Evolutionary conservation across 352 stramenopile species (phyloP), one percentile per base, ranked within the genome.

Genomic region (Phytophthora europaea): DNA sequence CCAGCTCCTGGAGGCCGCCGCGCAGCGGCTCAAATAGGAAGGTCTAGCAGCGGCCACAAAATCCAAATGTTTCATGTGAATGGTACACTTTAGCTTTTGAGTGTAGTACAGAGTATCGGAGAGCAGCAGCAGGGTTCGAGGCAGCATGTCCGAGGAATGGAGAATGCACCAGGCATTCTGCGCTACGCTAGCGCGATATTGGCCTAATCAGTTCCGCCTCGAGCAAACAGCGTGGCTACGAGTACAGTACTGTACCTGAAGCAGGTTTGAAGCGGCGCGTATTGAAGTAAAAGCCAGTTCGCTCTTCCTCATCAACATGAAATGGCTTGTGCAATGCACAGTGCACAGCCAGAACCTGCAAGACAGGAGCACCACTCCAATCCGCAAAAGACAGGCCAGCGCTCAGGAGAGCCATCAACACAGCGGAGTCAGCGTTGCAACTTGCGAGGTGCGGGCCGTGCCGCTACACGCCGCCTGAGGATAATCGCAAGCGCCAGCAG

Each of bases 11-110:
- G 82, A 92, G 16, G 80, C 86, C 4, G 81, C 84, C 22, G 73
- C 84, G 1, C 82, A 89, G 57, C 84, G 84, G 43, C 83, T 94
- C 59, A 92, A 92, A 78, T 94, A 91, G 64, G 61, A 23, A 61
- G 20, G 28, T 15, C 16, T 16, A 36, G 43, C 31, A 20, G 33
- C 43, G 45, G 65, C 31, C 54, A 43, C 28, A 63, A 73, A 72
- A 69, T 72, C 61, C 54, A 67, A 73, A 67, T 65, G 57, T 60
- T 73, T 72, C 47, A 68, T 65, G 70, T 77, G 69, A 66, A 66
- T 61, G 26, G 52, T 68, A 69, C 8, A 31, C 26, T 40, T 65
- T 22, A 15, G 23, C 15, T 57, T 16, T 28, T 53, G 12, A 52
- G n/a, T 12, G 26, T 31, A 31, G 26, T 31, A 31, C 3, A 28